Percentiles rank a stretch among this genome's conserved stretches.
Conservation (phyloP, 2,329 filamentous ascomycete genomes). For the Neonectria faginata region DNA sequence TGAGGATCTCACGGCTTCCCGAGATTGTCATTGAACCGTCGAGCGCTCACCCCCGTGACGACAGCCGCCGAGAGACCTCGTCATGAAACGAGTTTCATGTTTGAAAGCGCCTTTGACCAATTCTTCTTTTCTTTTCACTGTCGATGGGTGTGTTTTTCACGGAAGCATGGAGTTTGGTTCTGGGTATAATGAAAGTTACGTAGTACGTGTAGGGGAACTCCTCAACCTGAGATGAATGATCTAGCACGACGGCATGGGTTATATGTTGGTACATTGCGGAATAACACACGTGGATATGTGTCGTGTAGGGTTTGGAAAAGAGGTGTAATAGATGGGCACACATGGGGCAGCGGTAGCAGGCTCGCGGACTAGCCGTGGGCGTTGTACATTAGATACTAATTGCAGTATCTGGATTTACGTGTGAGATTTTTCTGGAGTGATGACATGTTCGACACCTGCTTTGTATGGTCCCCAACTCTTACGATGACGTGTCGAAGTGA, state of each 20-base stretch:
- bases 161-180: slow-evolving; percentile 45
- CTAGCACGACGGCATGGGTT: slow-evolving; percentile 17
- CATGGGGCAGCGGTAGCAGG: slow-evolving; percentile 6
- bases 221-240: slow-evolving; percentile 14
- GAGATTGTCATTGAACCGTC: slow-evolving; percentile 71
- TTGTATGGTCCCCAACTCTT: too few species aligned
- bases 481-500: too few species aligned
- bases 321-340: slow-evolving; percentile 20
- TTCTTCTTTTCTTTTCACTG: slow-evolving; percentile 10
- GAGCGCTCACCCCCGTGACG: slow-evolving; percentile 44
- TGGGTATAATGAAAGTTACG: slow-evolving; percentile 30
- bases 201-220: slow-evolving; percentile 12
- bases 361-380: not conserved
- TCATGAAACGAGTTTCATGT: slow-evolving; percentile 24
- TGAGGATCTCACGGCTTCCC: slow-evolving; percentile 63
- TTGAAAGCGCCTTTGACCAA: not conserved
- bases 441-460: not conserved
- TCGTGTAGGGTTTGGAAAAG: slow-evolving; percentile 6
- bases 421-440: not conserved
- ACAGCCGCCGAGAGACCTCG: slow-evolving; percentile 26
- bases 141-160: slow-evolving; percentile 23
- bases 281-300: slow-evolving; percentile 12
- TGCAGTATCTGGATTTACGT: slow-evolving; percentile 4
- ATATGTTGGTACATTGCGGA: slow-evolving; percentile 7
- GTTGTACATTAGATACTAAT: slow-evolving; percentile 21